Base-by-base conservation (phyloP, 106 monocot genomes). In the Amphibolis antarctica region DNA sequence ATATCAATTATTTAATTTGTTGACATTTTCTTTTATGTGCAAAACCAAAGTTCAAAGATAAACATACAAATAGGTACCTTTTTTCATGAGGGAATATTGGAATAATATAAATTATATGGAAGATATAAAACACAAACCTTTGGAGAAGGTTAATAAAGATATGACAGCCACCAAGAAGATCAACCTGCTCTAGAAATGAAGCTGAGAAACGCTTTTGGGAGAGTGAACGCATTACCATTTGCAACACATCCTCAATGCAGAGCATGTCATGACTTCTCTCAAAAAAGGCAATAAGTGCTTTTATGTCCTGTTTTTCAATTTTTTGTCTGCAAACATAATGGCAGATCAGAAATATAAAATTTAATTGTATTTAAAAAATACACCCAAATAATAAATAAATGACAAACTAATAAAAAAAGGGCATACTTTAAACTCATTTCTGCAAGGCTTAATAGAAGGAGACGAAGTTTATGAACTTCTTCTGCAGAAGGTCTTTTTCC, bases 191-290 rank as follows among this genome's bases (percentile, higher is more conserved):
- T 50, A 91, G 67, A 68, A 98, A 91, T 46, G 91, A 83, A 53
- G 71, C 58, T 59, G 87, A 57, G 15, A 85, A 42, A 55, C 71
- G 47, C 50, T 85, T 87, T 4, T 82, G 84, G 60, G 98, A 98
- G 63, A 87, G 71, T 50, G 79, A 71, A 59, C 87, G 98, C 44
- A 88, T 85, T 69, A 98, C 66, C 90, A 98, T 91, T 60, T 98
- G 84, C 69, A 98, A 59, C 31, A 88, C 82, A 87, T 98, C 98
- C 80, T 98, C 98, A 68, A 98, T 79, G 59, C 91, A 98, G 25
- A 68, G 78, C 90, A 88, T 82, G 69, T 98, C 98, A 62, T 85
- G 76, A 67, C 82, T 91, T 72, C 69, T 76, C 78, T 91, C 91
- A 64, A 90, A 82, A 73, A 91, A 91, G 18, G 87, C 80, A 65